These are phyloP conservation scores for Globisporangium echinulatum DNA, from an alignment of 352 stramenopile species.

Conservation along the genomic window DNA sequence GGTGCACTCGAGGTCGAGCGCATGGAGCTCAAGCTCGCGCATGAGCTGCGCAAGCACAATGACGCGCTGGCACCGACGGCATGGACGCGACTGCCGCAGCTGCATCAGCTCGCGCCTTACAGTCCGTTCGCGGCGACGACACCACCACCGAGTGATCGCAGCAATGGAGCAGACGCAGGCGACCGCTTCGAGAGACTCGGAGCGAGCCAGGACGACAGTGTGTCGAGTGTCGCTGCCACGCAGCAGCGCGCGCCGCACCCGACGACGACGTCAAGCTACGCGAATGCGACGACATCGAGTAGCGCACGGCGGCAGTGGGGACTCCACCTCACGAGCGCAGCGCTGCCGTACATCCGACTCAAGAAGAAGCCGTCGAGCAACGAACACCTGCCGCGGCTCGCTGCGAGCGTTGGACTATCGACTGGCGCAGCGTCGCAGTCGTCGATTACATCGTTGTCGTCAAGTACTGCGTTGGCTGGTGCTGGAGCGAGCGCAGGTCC, in stretches of 20 bases:
- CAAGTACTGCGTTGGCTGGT: too few relatives aligned
- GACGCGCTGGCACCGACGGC: not conserved
- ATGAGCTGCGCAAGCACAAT: constrained; percentile 21
- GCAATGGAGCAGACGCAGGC: too few relatives aligned
- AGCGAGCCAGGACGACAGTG: too few relatives aligned
- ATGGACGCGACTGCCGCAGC: not conserved
- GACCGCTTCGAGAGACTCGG: too few relatives aligned
- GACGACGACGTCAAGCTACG: not conserved
- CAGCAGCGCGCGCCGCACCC: too few relatives aligned
- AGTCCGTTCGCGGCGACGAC: not conserved
- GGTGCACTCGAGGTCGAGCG: constrained; percentile 90
- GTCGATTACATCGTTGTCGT: not conserved
- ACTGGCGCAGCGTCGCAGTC: not conserved
- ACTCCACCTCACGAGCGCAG: constrained; percentile 45
- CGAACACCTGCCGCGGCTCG: constrained; percentile 5
- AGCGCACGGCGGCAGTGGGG: constrained; percentile 39
- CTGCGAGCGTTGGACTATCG: not conserved
- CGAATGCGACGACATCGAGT: not conserved
- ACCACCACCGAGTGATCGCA: not conserved
- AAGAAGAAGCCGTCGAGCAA: constrained; percentile 48
- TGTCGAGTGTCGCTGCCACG: too few relatives aligned
- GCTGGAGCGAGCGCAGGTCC: constrained; percentile 20
- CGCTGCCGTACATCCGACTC: constrained; percentile 61
- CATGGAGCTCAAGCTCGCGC: constrained; percentile 71
- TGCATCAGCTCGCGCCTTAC: constrained; percentile 4